Base-by-base conservation (phyloP, 2,329 filamentous ascomycete genomes). In the Exophiala xenobiotica region DNA sequence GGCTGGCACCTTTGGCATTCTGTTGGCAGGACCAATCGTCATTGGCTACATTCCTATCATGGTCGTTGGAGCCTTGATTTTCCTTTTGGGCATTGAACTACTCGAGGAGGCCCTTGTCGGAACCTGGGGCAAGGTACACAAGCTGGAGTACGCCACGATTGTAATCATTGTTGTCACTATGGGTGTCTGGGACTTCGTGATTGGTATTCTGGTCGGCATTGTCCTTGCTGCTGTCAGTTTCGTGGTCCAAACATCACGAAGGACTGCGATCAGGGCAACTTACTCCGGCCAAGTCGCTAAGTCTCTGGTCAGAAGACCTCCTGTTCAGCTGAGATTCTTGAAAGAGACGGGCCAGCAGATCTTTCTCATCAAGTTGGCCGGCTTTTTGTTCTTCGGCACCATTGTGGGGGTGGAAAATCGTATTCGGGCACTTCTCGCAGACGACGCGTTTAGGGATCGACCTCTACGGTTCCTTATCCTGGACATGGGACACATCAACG, bases 341-440 rank as follows among this genome's bases (percentile, higher is more conserved):
- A 85, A 85, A 54, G 81, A 92, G 59, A 91, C 93, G 12, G 91
- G 92, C 2, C 80, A 82, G 24, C 93, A 99, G 67, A 93, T 95
- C 26, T 87, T 88, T 52, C 85, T 97, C 43, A 87, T 95, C 64
- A 97, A 97, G 68, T 79, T 99, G 12, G 86, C 88, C 0, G 92
- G 93, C 0, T 97, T 92, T 65, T 80, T 99, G n/a, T 99, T 99
- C 76, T 99, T 99, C 61, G 93, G 93, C 12, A 97, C 91, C 2
- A 96, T 99, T 59, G 92, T 96, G 46, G 90, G 89, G 41, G 92
- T 99, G 0, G 93, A 99, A 68, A 87, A 89, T 57, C 87, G 87
- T 58, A 91, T 97, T 55, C 82, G 91, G 18, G 82, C 78, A 3
- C 74, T 97, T 24, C 85, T 97, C 40, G 85, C 91, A 22, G 90